Conservation (phyloP, 192 early-diverging fungal genomes). For the Podila clonocystis region DNA sequence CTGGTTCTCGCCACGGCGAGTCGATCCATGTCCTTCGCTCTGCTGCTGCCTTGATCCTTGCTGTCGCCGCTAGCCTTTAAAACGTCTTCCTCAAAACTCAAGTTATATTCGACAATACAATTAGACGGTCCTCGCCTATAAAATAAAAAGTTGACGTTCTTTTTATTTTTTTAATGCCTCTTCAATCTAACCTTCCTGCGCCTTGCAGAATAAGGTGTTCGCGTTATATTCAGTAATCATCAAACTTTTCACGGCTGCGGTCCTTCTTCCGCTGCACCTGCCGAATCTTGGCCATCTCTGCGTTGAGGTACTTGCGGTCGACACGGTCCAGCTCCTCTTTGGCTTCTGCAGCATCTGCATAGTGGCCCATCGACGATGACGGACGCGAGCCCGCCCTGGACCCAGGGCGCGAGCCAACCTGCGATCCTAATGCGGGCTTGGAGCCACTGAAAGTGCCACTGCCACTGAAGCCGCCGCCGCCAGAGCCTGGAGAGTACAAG, state of each 20-base stretch:
- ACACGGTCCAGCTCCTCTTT: conserved; percentile 44
- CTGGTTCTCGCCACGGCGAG: neutral
- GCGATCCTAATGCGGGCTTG: conserved; percentile 16
- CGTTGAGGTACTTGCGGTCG: conserved; percentile 45
- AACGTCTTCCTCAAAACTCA: no score
- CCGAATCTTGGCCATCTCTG: conserved; percentile 48
- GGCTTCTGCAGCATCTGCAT: conserved; percentile 46
- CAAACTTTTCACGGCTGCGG: conserved; percentile 26
- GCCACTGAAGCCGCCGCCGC: conserved; percentile 1
- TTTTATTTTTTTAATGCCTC: no score
- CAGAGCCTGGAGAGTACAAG: conserved; percentile 30
- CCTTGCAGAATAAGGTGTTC: no score
- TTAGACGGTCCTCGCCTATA: no score
- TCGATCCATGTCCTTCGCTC: neutral
- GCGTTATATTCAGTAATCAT: conserved; percentile 33
- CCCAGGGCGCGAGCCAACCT: conserved; percentile 26
- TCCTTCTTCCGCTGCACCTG: conserved; percentile 50
- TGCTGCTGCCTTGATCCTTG: neutral
- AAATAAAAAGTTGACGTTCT: no score
- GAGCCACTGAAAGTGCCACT: conserved; percentile 16
- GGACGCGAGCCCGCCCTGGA: conserved; percentile 43
- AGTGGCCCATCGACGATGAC: conserved; percentile 40
- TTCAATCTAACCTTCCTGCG: no score
- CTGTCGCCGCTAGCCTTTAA: neutral
- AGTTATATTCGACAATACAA: no score